phyloP scores from a whole-genome alignment of 768 basidiomycete genomes.

The Lentinula detonsa region DNA sequence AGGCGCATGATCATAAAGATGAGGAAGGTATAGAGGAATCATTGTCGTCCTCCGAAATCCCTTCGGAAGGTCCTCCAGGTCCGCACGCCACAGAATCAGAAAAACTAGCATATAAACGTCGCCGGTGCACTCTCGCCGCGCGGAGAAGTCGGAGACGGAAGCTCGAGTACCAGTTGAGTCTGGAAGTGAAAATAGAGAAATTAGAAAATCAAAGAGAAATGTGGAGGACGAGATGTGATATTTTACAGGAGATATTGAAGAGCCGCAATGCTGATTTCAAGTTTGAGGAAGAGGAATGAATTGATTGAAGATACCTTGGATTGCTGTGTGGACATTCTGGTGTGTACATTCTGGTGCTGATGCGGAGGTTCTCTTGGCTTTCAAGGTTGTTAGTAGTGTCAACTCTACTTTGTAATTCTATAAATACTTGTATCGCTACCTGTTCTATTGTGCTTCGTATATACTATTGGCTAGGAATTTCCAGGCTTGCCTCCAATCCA shows the following conservation, averaged over 20 bases:
- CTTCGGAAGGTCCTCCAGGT: constrained; percentile 8
- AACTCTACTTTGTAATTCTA: too few species aligned
- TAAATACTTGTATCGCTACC: too few species aligned
- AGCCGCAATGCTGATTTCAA: not conserved
- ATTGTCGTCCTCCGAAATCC: not conserved
- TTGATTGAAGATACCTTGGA: not conserved
- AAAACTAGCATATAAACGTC: constrained; percentile 59
- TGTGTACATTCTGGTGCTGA: too few species aligned
- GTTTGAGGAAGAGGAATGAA: constrained; percentile 1
- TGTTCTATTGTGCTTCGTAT: too few species aligned
- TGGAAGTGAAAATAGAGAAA: constrained; percentile 38
- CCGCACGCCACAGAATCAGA: constrained; percentile 34
- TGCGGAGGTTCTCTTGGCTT: too few species aligned
- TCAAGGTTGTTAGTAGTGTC: too few species aligned
- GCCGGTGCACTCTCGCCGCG: constrained; percentile 66
- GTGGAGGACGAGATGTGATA: constrained; percentile 35
- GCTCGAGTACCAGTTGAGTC: constrained; percentile 50
- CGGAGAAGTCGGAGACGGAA: constrained; percentile 61
- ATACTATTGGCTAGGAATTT: too few species aligned
- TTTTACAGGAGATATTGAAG: constrained; percentile 2
- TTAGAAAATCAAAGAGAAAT: constrained; percentile 38
- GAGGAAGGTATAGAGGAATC: not conserved
- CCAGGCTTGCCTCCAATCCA: too few species aligned
- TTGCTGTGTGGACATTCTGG: not conserved
- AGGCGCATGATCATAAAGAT: not conserved